Evolutionary conservation across 495 filamentous ascomycete species (phyloP), one percentile per base, ranked within the genome.

Genomic region (Trichodelitschia bisporula): DNA sequence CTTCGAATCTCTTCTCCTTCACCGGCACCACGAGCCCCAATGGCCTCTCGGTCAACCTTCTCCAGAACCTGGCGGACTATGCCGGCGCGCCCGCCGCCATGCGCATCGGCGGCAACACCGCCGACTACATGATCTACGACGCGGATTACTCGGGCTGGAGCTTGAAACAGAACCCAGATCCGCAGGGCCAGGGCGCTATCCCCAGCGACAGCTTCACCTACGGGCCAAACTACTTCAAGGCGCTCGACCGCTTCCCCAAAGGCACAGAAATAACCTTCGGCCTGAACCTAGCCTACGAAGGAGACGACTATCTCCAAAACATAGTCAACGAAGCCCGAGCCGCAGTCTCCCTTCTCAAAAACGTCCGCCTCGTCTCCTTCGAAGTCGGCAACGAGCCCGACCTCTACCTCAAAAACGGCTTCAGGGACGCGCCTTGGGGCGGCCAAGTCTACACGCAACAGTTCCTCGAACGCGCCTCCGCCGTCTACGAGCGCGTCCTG

Each of bases 261-360:
- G 44, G 38, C 18, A 52, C 48, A 1, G 41, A 46, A 1, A n/a
- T n/a, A n/a, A 52, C 48, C 15, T 49, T 37, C 36, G 50, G 50
- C 0, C 29, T 54, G 24, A 54, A 53, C 30, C 28, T 55, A 11
- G 52, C 48, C 0, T 54, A 52, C 20, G 23, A 44, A 4, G 39
- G 35, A 11, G 28, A 32, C n/a, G n/a, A 12, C 51, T 61, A 15
- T 48, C 49, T 33, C 74, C 66, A 67, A 61, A 66, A 32, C 59
- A n/a, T 69, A 38, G 71, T 69, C 11, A 75, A 77, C 34, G 71
- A 77, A 77, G 39, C 48, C 74, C 15, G 73, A 49, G n/a, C n/a
- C n/a, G n/a, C n/a, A n/a, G n/a, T n/a, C n/a, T n/a, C n/a, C n/a
- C 28, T 26, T 4, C 37, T 48, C 27, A 37, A 39, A 17, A 50